Conservation (phyloP, 148 eudicot species). For the Fallopia convolvulus region DNA sequence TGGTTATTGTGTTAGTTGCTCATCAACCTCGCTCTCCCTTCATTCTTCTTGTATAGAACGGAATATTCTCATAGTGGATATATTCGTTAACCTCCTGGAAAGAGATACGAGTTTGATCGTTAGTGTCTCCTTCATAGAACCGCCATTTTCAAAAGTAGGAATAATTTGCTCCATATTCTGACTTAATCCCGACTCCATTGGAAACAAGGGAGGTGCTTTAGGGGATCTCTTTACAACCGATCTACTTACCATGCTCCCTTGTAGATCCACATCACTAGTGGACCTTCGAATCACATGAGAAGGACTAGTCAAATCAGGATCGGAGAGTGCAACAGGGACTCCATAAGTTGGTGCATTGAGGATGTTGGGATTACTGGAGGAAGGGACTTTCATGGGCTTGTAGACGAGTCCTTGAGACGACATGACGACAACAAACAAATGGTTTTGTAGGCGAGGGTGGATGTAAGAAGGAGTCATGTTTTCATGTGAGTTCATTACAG, state of each 20-base stretch:
- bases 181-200: background rate
- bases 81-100: too few relatives aligned
- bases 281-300: too few relatives aligned
- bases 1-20: too few relatives aligned
- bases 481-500: background rate
- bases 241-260: background rate
- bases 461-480: background rate
- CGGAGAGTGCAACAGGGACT: background rate
- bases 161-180: background rate
- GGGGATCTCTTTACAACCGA: background rate
- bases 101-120: too few relatives aligned
- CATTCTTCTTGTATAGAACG: too few relatives aligned
- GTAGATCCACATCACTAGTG: background rate
- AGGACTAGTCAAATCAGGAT: background rate
- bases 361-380: background rate
- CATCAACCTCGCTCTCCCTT: too few relatives aligned
- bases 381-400: background rate
- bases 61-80: too few relatives aligned
- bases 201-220: background rate
- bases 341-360: background rate
- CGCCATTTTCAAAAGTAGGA: background rate
- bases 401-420: background rate
- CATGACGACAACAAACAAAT: background rate
- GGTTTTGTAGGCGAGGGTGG: background rate
- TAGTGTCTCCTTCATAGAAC: background rate